phyloP scores from a whole-genome alignment of 2,329 filamentous ascomycete species.

The Delphinella strobiligena region DNA sequence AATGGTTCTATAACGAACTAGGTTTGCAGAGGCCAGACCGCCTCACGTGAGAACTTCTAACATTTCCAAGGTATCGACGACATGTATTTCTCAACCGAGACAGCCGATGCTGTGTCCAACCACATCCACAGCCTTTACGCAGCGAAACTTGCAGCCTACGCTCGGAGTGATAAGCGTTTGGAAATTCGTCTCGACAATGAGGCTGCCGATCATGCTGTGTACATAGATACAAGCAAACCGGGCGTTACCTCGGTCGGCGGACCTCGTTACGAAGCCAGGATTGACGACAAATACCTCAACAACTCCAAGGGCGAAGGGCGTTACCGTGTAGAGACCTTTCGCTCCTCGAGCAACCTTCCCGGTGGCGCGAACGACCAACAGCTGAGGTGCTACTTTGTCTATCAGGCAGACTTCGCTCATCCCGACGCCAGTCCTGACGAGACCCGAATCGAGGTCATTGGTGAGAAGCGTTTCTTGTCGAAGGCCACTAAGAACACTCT shows the following conservation, averaged over 20 bases:
- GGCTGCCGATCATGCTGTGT: conserved; percentile 86
- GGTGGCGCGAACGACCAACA: conserved; percentile 59
- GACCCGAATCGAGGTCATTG: conserved; percentile 81
- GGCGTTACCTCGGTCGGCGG: conserved; percentile 65
- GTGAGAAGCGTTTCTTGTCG: conserved; percentile 84
- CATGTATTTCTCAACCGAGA: conserved; percentile 93
- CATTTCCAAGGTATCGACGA: conserved; percentile 63
- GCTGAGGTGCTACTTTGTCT: conserved; percentile 95
- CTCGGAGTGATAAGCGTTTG: conserved; percentile 82
- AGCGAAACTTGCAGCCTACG: conserved; percentile 88
- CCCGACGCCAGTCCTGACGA: conserved; percentile 61
- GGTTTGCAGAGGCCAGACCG: conserved; percentile 22
- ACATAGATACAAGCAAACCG: conserved; percentile 93
- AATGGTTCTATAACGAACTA: conserved; percentile 96
- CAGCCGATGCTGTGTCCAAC: conserved; percentile 73
- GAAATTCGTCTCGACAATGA: conserved; percentile 96
- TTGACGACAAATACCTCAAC: conserved; percentile 93
- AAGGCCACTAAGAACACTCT: conserved; percentile 96
- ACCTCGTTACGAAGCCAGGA: conserved; percentile 84
- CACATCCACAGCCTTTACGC: conserved; percentile 95
- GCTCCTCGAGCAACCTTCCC: conserved; percentile 72
- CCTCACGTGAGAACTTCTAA: background rate
- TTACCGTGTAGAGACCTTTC: conserved; percentile 95
- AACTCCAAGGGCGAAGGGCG: conserved; percentile 55
- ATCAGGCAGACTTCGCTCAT: conserved; percentile 84